phyloP scores from a whole-genome alignment of 2,329 filamentous ascomycete genomes.

The Pyrenochaeta sp. region DNA sequence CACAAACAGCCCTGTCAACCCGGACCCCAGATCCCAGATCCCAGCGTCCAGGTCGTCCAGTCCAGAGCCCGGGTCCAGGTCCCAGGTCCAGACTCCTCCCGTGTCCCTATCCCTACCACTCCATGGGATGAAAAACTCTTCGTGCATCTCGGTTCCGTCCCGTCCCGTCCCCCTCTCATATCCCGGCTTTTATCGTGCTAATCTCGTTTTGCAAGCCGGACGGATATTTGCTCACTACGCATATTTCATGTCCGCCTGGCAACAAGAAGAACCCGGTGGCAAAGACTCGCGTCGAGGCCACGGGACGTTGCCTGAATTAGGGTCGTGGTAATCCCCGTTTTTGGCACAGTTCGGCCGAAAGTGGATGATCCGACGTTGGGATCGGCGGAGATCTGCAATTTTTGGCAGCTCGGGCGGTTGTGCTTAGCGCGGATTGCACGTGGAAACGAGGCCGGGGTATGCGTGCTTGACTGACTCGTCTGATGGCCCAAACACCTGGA shows the following conservation, averaged over 20 bases:
- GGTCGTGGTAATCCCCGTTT: not conserved
- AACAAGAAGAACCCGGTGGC: not conserved
- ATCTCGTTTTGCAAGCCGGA: not conserved
- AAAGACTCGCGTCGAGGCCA: not conserved
- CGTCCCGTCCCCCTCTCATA: not conserved
- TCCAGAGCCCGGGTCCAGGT: too few relatives aligned
- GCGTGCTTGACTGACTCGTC: not conserved
- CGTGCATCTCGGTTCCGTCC: too few relatives aligned
- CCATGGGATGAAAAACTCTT: too few relatives aligned
- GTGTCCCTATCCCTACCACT: too few relatives aligned
- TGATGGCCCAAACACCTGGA: not conserved
- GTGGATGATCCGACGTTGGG: not conserved
- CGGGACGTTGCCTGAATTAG: not conserved
- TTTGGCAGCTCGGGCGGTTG: not conserved
- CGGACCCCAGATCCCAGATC: too few relatives aligned
- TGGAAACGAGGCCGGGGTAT: conserved; percentile 1
- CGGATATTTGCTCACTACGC: not conserved
- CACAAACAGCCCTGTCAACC: too few relatives aligned
- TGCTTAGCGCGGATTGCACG: not conserved
- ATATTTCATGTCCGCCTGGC: not conserved
- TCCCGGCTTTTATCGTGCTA: not conserved
- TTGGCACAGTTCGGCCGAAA: not conserved
- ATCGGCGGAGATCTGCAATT: conserved; percentile 1
- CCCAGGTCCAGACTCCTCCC: too few relatives aligned
- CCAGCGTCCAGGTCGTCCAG: too few relatives aligned